A percentile compares a stretch with the other conserved stretches of the same genome.
Evolutionary conservation across 1,284 basidiomycete genomes (phyloP).

Genomic region (Ceratobasidium theobromae): DNA sequence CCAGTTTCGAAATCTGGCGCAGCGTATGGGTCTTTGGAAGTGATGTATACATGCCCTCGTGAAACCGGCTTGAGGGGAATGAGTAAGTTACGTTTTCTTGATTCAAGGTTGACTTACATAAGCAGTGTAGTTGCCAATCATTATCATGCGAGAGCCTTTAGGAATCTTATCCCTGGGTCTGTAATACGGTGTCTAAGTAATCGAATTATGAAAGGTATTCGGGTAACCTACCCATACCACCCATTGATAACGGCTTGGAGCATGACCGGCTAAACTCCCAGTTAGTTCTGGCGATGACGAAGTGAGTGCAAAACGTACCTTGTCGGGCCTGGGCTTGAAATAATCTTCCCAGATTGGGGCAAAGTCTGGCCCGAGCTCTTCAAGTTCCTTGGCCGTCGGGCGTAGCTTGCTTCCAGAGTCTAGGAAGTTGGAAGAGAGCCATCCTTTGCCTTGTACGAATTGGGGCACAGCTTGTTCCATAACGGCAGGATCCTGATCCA

Average conservation of each 20-base stretch:
- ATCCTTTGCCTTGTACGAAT: constrained; percentile 7
- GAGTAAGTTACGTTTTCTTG: not conserved
- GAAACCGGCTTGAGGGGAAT: not conserved
- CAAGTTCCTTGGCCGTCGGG: constrained; percentile 10
- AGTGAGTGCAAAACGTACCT: not conserved
- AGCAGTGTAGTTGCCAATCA: constrained; percentile 19
- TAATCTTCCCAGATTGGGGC: constrained; percentile 5
- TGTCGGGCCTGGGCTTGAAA: constrained; percentile 20
- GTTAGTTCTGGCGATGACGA: not conserved
- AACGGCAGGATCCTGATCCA: constrained; percentile 13
- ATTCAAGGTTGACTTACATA: not conserved
- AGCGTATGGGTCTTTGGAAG: constrained; percentile 22
- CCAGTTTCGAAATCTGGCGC: constrained; percentile 16
- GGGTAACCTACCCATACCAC: constrained; percentile 7
- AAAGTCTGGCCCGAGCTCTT: constrained; percentile 18
- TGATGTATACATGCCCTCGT: constrained; percentile 25
- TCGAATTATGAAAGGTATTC: too few species aligned
- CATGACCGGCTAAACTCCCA: constrained; percentile 13
- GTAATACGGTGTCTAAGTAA: not conserved
- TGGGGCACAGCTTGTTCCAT: not conserved
- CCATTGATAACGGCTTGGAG: constrained; percentile 18
- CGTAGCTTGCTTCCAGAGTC: constrained; percentile 27
- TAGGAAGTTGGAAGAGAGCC: constrained; percentile 5
- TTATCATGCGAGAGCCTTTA: constrained; percentile 14
- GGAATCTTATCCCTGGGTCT: constrained; percentile 22